Base-by-base conservation (phyloP, 192 early-diverging fungal genomes). In the Coemansia sp. region DNA sequence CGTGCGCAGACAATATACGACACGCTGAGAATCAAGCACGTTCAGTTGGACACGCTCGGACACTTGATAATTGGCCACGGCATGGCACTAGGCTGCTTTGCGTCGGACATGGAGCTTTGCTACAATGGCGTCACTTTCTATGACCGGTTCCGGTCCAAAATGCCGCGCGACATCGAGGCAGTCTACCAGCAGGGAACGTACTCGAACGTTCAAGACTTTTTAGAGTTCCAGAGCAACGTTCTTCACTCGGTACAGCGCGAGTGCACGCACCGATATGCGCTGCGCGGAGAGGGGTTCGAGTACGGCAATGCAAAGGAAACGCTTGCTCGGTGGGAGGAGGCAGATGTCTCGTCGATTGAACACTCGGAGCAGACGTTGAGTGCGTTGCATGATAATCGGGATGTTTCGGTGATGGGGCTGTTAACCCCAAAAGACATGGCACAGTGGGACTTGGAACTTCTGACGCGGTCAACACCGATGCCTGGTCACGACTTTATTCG, bases 131-230 rank as follows among this genome's bases (percentile, higher is more conserved):
- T 93, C 14, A 66, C 82, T 14, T 93, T 97, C 57, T 94, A 97
- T 61, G 76, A 83, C 58, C 84, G 85, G 64, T 90, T 92, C 55
- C 84, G 89, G 10, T 73, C 83, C 22, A 92, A 91, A 83, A 91
- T 94, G 0, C 93, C 94, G 1, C 91, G 91, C 62, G 93, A 94
- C 86, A 80, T 96, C 26, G 85, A 93, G 17, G 83, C 91, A 34
- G 93, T 90, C 0, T 94, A 91, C 72, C 85, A 90, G 57, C 89
- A 87, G 59, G 89, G 85, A 5, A 93, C 93, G 0, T 96, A 89
- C 73, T 94, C 94, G 2, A 95, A 95, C 81, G 86, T 98, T 40
- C 82, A 87, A 47, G 94, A 98, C 72, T 95, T 95, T 66, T 82
- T 91, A 23, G 85, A 90, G 48, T 95, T 98, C 71, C 85, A 85